These are phyloP conservation scores for Hanseniaspora osmophila DNA, from an alignment of 805 yeast genomes.

Conservation along the genomic window DNA sequence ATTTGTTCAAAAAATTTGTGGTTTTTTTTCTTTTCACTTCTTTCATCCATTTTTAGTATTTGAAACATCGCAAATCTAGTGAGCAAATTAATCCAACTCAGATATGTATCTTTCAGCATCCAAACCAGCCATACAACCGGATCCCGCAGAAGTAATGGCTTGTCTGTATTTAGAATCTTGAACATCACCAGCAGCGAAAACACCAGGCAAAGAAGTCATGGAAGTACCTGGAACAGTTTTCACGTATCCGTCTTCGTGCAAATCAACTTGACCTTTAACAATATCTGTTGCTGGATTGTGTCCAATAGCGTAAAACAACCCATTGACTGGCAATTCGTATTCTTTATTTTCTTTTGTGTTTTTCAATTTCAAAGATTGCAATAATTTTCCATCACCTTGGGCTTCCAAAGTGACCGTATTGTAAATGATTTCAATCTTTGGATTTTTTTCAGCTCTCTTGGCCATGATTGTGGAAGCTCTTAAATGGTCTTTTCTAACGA, in stretches of 20 bases:
- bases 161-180: conserved; percentile 96
- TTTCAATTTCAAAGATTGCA: conserved; percentile 49
- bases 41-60: too few relatives aligned
- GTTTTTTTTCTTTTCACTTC: too few relatives aligned
- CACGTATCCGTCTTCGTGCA: conserved; percentile 81
- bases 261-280: conserved; percentile 61
- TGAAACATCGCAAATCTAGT: too few relatives aligned
- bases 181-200: conserved; percentile 97
- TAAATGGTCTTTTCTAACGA: conserved; percentile 86
- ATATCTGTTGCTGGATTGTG: conserved; percentile 89
- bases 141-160: conserved; percentile 98
- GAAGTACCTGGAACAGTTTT: conserved; percentile 83
- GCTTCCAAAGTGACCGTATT: conserved; percentile 79
- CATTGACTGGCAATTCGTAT: conserved; percentile 63
- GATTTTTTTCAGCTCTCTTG: conserved; percentile 72
- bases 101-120: conserved; percentile 80
- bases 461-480: conserved; percentile 97
- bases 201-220: conserved; percentile 73
- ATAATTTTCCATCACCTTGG: conserved; percentile 82
- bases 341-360: conserved; percentile 60
- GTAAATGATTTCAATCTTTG: conserved; percentile 82
- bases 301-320: conserved; percentile 95
- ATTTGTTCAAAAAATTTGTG: neutral
- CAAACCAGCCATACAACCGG: conserved; percentile 98
- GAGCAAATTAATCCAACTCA: conserved; percentile 30